phyloP scores from a whole-genome alignment of 495 filamentous ascomycete genomes.

The Penicillium ochrochloron region DNA sequence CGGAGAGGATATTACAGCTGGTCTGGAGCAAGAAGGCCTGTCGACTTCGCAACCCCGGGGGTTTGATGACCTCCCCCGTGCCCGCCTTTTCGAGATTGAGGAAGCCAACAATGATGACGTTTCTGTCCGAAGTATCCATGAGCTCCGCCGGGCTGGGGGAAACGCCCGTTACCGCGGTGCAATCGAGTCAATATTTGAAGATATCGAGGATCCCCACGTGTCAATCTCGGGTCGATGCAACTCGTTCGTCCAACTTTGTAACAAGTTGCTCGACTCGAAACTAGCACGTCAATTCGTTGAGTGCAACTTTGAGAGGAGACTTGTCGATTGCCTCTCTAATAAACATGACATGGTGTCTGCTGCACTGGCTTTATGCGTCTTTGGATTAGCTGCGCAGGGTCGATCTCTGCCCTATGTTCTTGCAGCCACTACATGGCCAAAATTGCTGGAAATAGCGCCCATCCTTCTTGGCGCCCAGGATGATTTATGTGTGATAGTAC shows the following conservation, averaged over 20 bases:
- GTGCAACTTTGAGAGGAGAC: conserved; percentile 67
- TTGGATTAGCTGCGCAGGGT: conserved; percentile 32
- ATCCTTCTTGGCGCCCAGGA: conserved; percentile 34
- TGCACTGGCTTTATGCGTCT: conserved; percentile 40
- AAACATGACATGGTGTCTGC: conserved; percentile 39
- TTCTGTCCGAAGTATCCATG: conserved; percentile 82
- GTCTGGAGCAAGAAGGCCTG: conserved; percentile 11
- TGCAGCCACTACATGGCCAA: conserved; percentile 40
- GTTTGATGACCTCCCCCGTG: conserved; percentile 15
- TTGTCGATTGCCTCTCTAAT: conserved; percentile 53
- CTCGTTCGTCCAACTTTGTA: conserved; percentile 70
- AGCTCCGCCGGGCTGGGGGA: conserved; percentile 82
- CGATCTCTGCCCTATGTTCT: conserved; percentile 34
- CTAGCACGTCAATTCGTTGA: conserved; percentile 76
- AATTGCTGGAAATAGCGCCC: conserved; percentile 35
- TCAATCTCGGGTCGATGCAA: conserved; percentile 54
- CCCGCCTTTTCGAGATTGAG: conserved; percentile 43
- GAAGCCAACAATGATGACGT: conserved; percentile 56
- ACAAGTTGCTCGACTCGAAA: conserved; percentile 68
- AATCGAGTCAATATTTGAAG: conserved; percentile 81
- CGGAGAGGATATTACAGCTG: conserved; percentile 7
- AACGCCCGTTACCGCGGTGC: conserved; percentile 82
- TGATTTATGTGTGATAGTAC: conserved; percentile 30
- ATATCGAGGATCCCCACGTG: conserved; percentile 66
- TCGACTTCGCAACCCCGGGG: conserved; percentile 13